Evolutionary conservation across 306 rosid genomes (phyloP).

Genomic region (Sophora flavescens): DNA sequence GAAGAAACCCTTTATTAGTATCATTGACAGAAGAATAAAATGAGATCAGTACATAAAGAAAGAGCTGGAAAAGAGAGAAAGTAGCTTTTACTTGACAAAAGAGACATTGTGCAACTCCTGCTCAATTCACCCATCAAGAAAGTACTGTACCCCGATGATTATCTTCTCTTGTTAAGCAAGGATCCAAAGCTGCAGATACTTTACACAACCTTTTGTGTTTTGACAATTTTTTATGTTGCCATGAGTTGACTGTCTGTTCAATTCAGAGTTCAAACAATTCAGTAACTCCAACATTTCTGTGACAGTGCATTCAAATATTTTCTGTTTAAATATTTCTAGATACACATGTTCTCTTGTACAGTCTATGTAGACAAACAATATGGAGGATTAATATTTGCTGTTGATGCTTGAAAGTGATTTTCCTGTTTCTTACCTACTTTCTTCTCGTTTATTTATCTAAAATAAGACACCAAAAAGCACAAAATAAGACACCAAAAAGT

Average conservation of each 20-base stretch:
- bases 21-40: slow-evolving; percentile 28
- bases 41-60: slow-evolving; percentile 32
- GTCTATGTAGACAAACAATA: no score
- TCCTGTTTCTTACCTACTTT: no score
- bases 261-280: slow-evolving; percentile 39
- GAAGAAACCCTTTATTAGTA: slow-evolving; percentile 53
- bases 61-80: slow-evolving; percentile 27
- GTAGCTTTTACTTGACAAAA: slow-evolving; percentile 76
- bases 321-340: no score
- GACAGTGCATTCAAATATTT: slow-evolving; percentile 62
- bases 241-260: slow-evolving; percentile 26
- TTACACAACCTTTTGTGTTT: slow-evolving; percentile 40
- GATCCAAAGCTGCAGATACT: slow-evolving; percentile 69
- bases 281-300: slow-evolving; percentile 13
- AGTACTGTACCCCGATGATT: slow-evolving; percentile 42
- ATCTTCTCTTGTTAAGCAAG: slow-evolving; percentile 60
- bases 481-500: not conserved
- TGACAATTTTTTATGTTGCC: slow-evolving; percentile 42
- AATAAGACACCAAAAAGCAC: not conserved
- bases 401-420: no score
- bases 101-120: slow-evolving; percentile 51
- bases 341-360: no score
- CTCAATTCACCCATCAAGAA: slow-evolving; percentile 52
- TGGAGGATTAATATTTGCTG: no score
- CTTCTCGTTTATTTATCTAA: no score